Conservation (phyloP, 2,329 filamentous ascomycete species). For the Podosphaera leucotricha region DNA sequence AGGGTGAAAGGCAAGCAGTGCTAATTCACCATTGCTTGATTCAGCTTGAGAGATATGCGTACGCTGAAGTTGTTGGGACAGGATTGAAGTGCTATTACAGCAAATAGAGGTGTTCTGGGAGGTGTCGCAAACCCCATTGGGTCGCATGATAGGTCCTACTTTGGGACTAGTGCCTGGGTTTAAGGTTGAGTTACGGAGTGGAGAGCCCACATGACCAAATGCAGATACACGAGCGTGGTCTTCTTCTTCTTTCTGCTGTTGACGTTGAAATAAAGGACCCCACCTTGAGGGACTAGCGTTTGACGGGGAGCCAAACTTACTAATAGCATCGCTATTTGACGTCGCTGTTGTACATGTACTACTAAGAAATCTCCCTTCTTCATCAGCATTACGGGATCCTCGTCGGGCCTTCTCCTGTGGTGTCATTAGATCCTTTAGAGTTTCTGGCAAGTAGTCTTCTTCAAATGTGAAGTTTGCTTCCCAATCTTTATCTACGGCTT, state of each 20-base stretch:
- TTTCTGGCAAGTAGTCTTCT: constrained; percentile 66
- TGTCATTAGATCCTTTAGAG: constrained; percentile 40
- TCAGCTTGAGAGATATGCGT: constrained; percentile 26
- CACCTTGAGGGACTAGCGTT: constrained; percentile 35
- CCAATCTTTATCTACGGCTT: constrained; percentile 35
- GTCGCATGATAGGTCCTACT: constrained; percentile 20
- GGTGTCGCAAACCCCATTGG: constrained; percentile 11
- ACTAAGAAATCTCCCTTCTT: constrained; percentile 20
- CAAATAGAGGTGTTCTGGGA: constrained; percentile 13
- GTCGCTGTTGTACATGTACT: constrained; percentile 21
- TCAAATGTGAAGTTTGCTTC: constrained; percentile 54
- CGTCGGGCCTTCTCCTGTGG: constrained; percentile 42
- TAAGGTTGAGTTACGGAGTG: constrained; percentile 37
- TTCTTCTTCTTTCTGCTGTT: constrained; percentile 30
- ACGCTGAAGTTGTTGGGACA: constrained; percentile 31
- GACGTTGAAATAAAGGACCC: constrained; percentile 35
- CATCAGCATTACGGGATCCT: constrained; percentile 35
- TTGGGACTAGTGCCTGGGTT: constrained; percentile 25
- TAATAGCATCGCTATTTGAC: constrained; percentile 21
- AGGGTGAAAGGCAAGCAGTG: constrained; percentile 22
- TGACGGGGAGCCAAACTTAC: constrained; percentile 37
- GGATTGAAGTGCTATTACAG: too few relatives aligned
- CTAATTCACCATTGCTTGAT: constrained; percentile 19
- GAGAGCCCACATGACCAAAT: constrained; percentile 43
- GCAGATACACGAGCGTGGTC: constrained; percentile 24